phyloP scores from a whole-genome alignment of 2,329 filamentous ascomycete species.

The Neopestalotiopsis sp. region DNA sequence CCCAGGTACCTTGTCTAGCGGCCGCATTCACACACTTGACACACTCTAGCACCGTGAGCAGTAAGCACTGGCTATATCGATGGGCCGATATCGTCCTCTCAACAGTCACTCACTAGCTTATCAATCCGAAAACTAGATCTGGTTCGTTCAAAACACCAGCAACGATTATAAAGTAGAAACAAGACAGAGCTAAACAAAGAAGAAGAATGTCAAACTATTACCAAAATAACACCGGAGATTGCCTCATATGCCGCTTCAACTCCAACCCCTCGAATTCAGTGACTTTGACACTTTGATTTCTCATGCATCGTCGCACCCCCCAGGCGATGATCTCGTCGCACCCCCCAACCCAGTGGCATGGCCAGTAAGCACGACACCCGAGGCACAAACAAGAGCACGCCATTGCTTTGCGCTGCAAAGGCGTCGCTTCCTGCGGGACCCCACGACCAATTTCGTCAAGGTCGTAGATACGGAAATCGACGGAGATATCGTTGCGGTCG shows the following conservation, averaged over 20 bases:
- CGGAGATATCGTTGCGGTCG: conserved; percentile 22
- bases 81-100: too few relatives aligned
- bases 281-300: conserved; percentile 13
- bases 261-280: not conserved
- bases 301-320: not conserved
- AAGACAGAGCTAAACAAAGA: too few relatives aligned
- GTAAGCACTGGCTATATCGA: too few relatives aligned
- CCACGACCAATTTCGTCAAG: conserved; percentile 23
- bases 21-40: too few relatives aligned
- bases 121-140: too few relatives aligned
- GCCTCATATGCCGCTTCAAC: not conserved
- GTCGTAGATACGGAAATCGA: conserved; percentile 21
- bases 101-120: too few relatives aligned
- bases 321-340: conserved; percentile 17
- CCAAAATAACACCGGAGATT: not conserved
- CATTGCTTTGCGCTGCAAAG: conserved; percentile 23
- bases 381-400: conserved; percentile 8
- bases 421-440: conserved; percentile 21
- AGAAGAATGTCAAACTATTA: too few relatives aligned
- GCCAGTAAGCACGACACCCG: conserved; percentile 21
- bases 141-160: too few relatives aligned
- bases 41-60: too few relatives aligned
- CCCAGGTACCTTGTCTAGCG: too few relatives aligned
- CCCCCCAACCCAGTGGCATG: conserved; percentile 17
- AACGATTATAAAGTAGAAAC: too few relatives aligned